Conservation (phyloP, 2,329 filamentous ascomycete genomes). For the Epicoccum nigrum region DNA sequence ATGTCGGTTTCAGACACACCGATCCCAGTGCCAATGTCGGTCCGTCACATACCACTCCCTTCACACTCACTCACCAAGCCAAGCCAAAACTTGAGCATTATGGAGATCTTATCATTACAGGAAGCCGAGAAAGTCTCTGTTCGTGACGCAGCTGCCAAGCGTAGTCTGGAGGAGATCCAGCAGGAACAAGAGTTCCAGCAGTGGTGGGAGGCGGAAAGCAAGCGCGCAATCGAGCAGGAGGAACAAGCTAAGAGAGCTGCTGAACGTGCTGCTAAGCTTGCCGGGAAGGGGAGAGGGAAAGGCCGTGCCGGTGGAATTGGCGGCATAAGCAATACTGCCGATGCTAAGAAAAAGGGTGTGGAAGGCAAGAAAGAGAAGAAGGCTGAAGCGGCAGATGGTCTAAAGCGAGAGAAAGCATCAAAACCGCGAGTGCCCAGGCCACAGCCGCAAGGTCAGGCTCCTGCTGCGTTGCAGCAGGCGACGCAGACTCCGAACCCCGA, state of each 20-base stretch:
- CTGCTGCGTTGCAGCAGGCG: neutral
- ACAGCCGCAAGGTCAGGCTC: neutral
- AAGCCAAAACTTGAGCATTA: conserved; percentile 74
- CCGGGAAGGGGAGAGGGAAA: conserved; percentile 36
- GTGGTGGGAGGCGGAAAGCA: conserved; percentile 91
- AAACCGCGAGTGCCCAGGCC: conserved; percentile 1
- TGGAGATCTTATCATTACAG: conserved; percentile 88
- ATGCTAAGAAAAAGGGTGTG: conserved; percentile 11
- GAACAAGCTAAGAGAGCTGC: conserved; percentile 50
- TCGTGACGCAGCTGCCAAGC: conserved; percentile 82
- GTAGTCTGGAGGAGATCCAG: conserved; percentile 92
- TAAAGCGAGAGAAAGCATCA: conserved; percentile 21
- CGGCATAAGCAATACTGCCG: conserved; percentile 12
- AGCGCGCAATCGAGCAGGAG: conserved; percentile 68
- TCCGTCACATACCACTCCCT: conserved; percentile 59
- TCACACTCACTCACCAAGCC: conserved; percentile 67
- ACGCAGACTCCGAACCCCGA: conserved; percentile 4
- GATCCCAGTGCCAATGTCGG: conserved; percentile 51
- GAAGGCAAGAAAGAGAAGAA: conserved; percentile 36
- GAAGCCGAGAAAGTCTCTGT: conserved; percentile 81
- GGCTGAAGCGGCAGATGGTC: conserved; percentile 16
- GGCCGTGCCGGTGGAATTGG: conserved; percentile 29
- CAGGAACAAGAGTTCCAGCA: conserved; percentile 96
- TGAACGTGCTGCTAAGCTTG: conserved; percentile 30
- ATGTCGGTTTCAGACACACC: conserved; percentile 45